A percentile compares a stretch with the other conserved stretches of the same genome.
Evolutionary conservation across 1,284 basidiomycete genomes (phyloP).

Genomic region (Malassezia yamatoensis): DNA sequence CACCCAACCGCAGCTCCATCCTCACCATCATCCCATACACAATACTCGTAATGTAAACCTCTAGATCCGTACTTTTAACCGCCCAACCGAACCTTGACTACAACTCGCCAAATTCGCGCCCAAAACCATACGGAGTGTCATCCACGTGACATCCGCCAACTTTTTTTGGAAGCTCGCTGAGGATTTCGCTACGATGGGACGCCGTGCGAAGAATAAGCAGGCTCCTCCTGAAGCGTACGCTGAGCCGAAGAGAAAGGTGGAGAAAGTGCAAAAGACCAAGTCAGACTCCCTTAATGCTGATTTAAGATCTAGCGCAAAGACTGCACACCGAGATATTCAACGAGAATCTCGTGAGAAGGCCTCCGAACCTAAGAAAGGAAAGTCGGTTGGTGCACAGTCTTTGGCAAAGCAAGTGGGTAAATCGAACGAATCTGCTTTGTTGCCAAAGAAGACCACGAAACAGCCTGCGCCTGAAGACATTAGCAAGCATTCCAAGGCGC

Average conservation of each 20-base stretch:
- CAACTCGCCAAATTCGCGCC: not conserved
- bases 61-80: not conserved
- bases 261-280: not conserved
- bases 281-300: not conserved
- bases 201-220: constrained; percentile 84
- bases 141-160: constrained; percentile 1
- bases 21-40: not conserved
- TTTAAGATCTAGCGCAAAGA: not conserved
- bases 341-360: not conserved
- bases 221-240: constrained; percentile 48
- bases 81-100: not conserved
- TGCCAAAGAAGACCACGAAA: not conserved
- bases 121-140: not conserved
- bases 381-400: not conserved
- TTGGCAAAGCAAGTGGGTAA: not conserved
- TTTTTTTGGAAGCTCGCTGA: constrained; percentile 1
- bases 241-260: not conserved
- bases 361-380: not conserved
- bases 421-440: not conserved
- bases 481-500: not conserved
- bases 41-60: not conserved
- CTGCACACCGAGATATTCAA: not conserved
- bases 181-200: constrained; percentile 58
- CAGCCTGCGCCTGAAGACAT: constrained; percentile 34
- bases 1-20: too few species aligned